These are phyloP conservation scores for Sporothrix variecibatus DNA, from an alignment of 2,329 filamentous ascomycete species.

Conservation along the genomic window DNA sequence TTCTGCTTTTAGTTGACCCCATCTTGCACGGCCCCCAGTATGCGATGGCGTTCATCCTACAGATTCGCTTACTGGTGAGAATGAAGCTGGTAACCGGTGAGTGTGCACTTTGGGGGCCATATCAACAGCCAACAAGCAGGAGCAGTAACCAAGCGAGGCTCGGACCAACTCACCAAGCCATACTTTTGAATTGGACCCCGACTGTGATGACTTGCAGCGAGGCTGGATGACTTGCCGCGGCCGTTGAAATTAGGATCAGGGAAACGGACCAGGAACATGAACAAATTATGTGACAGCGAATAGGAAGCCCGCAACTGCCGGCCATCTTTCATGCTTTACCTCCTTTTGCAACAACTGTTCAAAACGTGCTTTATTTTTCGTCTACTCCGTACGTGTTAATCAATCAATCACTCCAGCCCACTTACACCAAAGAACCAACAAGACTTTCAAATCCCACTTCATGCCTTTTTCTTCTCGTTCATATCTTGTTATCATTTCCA, in stretches of 20 bases:
- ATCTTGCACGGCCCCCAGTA: neutral
- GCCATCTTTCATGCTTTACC: neutral
- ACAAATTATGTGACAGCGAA: neutral
- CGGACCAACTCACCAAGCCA: neutral
- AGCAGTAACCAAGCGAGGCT: neutral
- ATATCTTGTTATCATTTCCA: neutral
- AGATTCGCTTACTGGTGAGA: neutral
- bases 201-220: slow-evolving; percentile 5
- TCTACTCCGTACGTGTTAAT: neutral
- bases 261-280: neutral
- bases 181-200: neutral
- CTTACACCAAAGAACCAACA: neutral
- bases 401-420: neutral
- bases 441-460: too few relatives aligned
- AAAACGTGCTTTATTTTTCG: neutral
- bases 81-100: neutral
- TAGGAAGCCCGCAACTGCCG: neutral
- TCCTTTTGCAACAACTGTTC: neutral
- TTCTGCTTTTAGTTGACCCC: neutral
- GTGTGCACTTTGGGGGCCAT: slow-evolving; percentile 5
- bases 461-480: neutral
- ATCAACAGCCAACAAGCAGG: neutral
- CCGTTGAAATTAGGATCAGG: neutral
- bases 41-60: neutral
- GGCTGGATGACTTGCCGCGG: neutral